Conservation (phyloP, 352 stramenopile genomes). For the Blastocystis sp. region DNA sequence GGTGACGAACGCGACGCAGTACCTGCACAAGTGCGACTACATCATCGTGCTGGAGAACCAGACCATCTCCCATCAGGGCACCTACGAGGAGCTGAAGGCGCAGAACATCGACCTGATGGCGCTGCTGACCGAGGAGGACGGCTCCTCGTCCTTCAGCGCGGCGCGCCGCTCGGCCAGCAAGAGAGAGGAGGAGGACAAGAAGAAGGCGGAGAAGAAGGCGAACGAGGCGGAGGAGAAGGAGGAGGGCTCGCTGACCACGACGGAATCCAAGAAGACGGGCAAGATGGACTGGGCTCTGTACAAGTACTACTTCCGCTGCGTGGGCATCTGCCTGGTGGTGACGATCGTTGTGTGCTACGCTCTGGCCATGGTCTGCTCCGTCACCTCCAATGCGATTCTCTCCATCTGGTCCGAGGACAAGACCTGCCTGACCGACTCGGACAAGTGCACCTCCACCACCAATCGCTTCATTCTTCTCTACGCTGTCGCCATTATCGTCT, state of each 20-base stretch:
- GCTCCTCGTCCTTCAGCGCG: background rate
- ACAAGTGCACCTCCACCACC: background rate
- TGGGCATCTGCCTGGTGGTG: conserved; percentile 8
- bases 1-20: no score
- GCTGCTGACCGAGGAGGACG: no score
- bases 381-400: conserved; percentile 40
- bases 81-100: no score
- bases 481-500: background rate
- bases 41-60: no score
- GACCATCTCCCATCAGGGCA: no score
- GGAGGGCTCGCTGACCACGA: background rate
- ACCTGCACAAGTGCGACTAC: no score
- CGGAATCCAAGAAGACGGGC: conserved; percentile 60
- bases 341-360: conserved; percentile 35
- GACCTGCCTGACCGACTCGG: background rate
- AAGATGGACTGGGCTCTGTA: conserved; percentile 28
- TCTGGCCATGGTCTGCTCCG: background rate
- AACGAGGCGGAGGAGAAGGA: no score
- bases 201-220: no score
- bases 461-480: background rate
- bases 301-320: conserved; percentile 69
- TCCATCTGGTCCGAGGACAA: conserved; percentile 27
- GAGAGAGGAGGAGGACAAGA: no score
- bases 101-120: no score
- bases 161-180: background rate